These are phyloP conservation scores for Coemansia umbellata DNA, from an alignment of 192 early-diverging fungal species.

Conservation along the genomic window DNA sequence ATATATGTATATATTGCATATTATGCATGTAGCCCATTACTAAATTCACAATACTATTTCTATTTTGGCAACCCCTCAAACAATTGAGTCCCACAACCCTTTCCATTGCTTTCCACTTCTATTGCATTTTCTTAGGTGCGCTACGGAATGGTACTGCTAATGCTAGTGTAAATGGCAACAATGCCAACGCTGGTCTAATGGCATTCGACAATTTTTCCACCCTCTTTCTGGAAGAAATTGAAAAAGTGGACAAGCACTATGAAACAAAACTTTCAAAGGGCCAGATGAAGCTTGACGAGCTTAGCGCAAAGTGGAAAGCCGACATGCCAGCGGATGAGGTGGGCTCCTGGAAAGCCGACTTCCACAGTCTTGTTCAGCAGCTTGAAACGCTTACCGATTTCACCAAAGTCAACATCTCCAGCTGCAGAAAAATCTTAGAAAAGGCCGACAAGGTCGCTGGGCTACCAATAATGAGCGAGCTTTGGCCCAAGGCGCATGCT, in stretches of 20 bases:
- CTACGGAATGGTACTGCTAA: too few species aligned
- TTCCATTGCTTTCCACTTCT: too few species aligned
- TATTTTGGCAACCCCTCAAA: too few species aligned
- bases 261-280: slow-evolving; percentile 41
- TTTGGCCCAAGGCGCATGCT: slow-evolving; percentile 54
- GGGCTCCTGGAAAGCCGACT: slow-evolving; percentile 21
- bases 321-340: slow-evolving; percentile 1
- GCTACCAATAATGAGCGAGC: slow-evolving; percentile 34
- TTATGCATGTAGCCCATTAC: neutral
- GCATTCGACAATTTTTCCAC: slow-evolving; percentile 35
- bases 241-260: slow-evolving; percentile 54
- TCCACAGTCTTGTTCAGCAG: slow-evolving; percentile 16
- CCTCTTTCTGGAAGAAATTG: slow-evolving; percentile 43
- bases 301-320: slow-evolving; percentile 19
- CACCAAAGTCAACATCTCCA: slow-evolving; percentile 56
- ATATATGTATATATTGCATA: too few species aligned
- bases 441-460: slow-evolving; percentile 56
- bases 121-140: too few species aligned
- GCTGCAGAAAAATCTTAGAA: slow-evolving; percentile 63
- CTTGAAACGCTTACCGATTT: slow-evolving; percentile 50
- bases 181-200: too few species aligned
- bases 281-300: slow-evolving; percentile 5
- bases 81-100: too few species aligned
- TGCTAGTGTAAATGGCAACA: too few species aligned
- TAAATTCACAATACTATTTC: slow-evolving; percentile 7